These are phyloP conservation scores for Coemansia sp. DNA, from an alignment of 192 early-diverging fungal genomes.

Conservation along the genomic window DNA sequence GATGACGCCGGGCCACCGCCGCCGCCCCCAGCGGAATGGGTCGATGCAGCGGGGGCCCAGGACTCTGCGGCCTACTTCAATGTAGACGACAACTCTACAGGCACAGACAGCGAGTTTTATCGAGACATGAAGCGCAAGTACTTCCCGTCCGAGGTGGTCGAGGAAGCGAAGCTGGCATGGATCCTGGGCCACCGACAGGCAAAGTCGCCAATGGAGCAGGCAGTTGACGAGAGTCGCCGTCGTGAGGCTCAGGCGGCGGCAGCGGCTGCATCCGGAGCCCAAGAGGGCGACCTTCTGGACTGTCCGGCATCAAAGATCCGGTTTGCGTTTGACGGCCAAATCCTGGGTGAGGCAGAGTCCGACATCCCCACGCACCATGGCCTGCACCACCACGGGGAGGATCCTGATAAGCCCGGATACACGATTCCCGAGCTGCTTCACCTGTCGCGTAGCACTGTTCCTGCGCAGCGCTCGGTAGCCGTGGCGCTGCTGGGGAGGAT, in stretches of 20 bases:
- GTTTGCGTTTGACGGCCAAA: constrained; percentile 74
- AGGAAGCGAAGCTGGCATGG: constrained; percentile 50
- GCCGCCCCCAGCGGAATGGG: constrained; percentile 40
- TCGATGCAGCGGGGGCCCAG: background rate
- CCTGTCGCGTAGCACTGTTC: constrained; percentile 73
- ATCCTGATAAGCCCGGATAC: constrained; percentile 81
- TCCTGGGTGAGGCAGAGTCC: constrained; percentile 50
- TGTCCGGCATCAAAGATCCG: constrained; percentile 52
- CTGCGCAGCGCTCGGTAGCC: constrained; percentile 68
- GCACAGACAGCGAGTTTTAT: constrained; percentile 34
- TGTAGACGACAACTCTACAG: constrained; percentile 27
- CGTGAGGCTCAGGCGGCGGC: constrained; percentile 2
- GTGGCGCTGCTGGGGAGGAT: constrained; percentile 58
- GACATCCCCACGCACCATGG: constrained; percentile 60
- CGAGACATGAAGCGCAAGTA: constrained; percentile 29
- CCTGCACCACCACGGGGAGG: constrained; percentile 85
- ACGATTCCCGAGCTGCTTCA: constrained; percentile 75
- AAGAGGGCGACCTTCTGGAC: constrained; percentile 6
- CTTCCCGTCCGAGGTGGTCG: constrained; percentile 30
- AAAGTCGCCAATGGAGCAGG: constrained; percentile 37
- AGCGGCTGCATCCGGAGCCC: background rate
- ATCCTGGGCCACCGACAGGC: constrained; percentile 46
- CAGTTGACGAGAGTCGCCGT: constrained; percentile 4
- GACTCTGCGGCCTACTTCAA: background rate
- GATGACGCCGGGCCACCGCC: constrained; percentile 10